Conservation (phyloP, 441 rosid species). For the Gossypium lobatum region DNA sequence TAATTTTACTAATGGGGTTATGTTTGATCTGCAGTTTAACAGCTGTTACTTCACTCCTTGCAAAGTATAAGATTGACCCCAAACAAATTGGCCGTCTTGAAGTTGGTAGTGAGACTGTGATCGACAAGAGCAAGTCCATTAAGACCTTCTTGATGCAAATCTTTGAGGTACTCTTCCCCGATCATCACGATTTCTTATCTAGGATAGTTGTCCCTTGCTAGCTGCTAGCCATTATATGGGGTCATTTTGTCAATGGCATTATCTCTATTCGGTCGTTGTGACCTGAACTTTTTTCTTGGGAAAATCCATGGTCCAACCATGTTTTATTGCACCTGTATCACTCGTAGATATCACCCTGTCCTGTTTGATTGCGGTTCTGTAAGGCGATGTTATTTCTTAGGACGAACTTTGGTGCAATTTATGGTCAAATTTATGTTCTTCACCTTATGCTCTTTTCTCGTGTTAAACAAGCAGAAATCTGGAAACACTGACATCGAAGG, state of each 20-base stretch:
- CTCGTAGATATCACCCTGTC: not conserved
- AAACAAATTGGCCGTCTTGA: constrained; percentile 91
- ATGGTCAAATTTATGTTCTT: constrained; percentile 2
- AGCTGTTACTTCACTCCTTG: constrained; percentile 78
- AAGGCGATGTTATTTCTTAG: not conserved
- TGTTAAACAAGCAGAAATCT: constrained; percentile 51
- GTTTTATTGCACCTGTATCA: not conserved
- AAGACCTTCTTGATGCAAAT: constrained; percentile 97
- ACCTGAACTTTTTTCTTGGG: not conserved
- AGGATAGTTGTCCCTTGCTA: not conserved
- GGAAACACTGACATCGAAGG: constrained; percentile 98
- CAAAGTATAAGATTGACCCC: constrained; percentile 82
- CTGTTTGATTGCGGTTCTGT: not conserved
- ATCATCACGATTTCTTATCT: not conserved
- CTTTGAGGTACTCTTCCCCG: constrained; percentile 68
- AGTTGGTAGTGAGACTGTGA: constrained; percentile 99
- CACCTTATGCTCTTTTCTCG: not conserved
- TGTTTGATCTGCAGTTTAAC: constrained; percentile 54
- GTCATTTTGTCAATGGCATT: not conserved
- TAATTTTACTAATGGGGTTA: not conserved
- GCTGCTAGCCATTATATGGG: not conserved
- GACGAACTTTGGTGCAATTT: not conserved
- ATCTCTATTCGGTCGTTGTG: not conserved
- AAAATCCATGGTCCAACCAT: not conserved
- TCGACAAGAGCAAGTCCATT: constrained; percentile 97